Evolutionary conservation across 164 flowering plant species (phyloP).

Genomic region (Magnolia kwangsiensis): DNA sequence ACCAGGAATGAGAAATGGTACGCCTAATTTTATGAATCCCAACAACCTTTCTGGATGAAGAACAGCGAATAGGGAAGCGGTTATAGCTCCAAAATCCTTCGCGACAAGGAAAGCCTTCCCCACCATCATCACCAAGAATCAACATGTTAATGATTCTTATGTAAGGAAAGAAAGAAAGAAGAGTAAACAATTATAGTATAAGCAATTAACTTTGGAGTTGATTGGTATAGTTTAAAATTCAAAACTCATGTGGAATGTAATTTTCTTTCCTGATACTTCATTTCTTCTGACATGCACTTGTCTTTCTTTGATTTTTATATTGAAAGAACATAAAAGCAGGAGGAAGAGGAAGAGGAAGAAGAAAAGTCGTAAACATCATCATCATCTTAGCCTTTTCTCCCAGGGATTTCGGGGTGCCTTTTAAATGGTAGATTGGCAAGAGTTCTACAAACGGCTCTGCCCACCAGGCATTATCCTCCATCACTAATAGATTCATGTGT

Average conservation of each 20-base stretch:
- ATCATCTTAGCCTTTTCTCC: no score
- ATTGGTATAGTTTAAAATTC: no score
- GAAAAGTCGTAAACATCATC: no score
- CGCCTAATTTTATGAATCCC: constrained; percentile 41
- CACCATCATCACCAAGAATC: not conserved
- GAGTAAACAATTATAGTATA: not conserved
- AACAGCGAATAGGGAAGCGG: constrained; percentile 28
- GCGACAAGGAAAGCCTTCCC: constrained; percentile 49
- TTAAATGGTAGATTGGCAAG: no score
- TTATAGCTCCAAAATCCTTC: constrained; percentile 53
- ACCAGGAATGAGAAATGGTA: constrained; percentile 40
- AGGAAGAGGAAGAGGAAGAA: no score
- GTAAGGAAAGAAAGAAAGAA: not conserved
- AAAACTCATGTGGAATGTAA: no score
- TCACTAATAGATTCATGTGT: no score
- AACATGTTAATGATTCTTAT: not conserved
- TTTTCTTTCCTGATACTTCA: not conserved
- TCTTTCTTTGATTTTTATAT: not conserved
- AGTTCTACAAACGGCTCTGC: no score
- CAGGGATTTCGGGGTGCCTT: no score
- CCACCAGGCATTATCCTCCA: no score
- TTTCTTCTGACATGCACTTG: not conserved
- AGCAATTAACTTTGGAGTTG: not conserved
- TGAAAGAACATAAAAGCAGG: no score
- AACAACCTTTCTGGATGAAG: constrained; percentile 37